Evolutionary conservation across 1,284 basidiomycete species (phyloP).

Genomic region (Microbotryum lychnidis-dioicae): DNA sequence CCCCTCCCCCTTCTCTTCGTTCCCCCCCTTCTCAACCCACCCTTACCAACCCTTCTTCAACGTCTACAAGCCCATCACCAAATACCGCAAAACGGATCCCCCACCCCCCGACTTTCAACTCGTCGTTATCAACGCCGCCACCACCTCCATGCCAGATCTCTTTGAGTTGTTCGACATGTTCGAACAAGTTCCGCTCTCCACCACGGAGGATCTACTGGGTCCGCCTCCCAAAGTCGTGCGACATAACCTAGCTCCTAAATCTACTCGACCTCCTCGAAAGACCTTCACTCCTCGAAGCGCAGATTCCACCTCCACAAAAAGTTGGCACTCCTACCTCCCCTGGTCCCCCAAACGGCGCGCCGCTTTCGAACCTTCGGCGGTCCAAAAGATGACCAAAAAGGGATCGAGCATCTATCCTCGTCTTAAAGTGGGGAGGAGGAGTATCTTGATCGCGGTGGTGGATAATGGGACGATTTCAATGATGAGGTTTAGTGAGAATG

Average conservation of each 20-base stretch:
- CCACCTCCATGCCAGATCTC: constrained; percentile 62
- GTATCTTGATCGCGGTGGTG: constrained; percentile 76
- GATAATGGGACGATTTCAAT: constrained; percentile 83
- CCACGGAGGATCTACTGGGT: constrained; percentile 1
- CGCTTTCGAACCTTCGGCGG: background rate
- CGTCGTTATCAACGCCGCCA: constrained; percentile 69
- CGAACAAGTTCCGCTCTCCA: constrained; percentile 47
- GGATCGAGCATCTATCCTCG: constrained; percentile 36
- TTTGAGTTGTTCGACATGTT: constrained; percentile 60
- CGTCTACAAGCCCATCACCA: constrained; percentile 80
- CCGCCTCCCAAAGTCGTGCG: constrained; percentile 5
- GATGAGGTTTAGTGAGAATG: constrained; percentile 76
- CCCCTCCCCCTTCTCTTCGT: constrained; percentile 1
- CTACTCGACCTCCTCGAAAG: background rate
- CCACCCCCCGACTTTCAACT: constrained; percentile 79
- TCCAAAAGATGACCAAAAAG: background rate
- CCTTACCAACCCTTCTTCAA: constrained; percentile 82
- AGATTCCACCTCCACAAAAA: constrained; percentile 28
- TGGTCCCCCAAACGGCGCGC: background rate
- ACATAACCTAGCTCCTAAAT: background rate
- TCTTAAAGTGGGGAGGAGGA: constrained; percentile 76
- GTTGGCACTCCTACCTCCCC: background rate
- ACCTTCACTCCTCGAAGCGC: background rate
- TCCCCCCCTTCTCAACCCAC: constrained; percentile 39
- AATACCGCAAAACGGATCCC: constrained; percentile 69